A percentile compares a stretch with the other conserved stretches of the same genome.
Conservation (phyloP, 192 early-diverging fungal genomes). For the Kickxella alabastrina region DNA sequence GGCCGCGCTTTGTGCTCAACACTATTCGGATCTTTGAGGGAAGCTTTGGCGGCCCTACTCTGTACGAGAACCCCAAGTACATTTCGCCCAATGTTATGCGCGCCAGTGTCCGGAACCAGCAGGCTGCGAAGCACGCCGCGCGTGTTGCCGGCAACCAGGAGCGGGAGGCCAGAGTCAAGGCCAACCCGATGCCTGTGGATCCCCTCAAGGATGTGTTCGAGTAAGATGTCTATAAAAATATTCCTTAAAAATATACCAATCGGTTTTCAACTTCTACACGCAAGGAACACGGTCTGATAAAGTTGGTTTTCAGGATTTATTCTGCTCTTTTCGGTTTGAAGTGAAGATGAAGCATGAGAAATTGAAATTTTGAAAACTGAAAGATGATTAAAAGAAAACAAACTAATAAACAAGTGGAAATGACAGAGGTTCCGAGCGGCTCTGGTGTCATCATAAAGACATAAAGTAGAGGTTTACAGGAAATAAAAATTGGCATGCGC, state of each 20-base stretch:
- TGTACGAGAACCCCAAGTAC: constrained; percentile 89
- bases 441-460: no score
- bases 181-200: constrained; percentile 41
- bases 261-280: no score
- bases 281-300: no score
- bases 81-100: constrained; percentile 64
- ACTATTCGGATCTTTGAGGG: constrained; percentile 94
- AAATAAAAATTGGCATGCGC: not conserved
- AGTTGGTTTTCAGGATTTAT: not conserved
- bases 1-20: constrained; percentile 92
- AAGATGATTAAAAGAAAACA: not conserved
- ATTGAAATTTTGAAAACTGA: not conserved
- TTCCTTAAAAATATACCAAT: no score
- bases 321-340: not conserved
- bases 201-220: constrained; percentile 49
- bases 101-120: constrained; percentile 26
- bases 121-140: constrained; percentile 32
- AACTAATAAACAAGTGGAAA: no score
- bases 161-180: constrained; percentile 23
- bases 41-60: constrained; percentile 85
- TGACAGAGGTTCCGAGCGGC: no score
- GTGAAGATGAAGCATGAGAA: not conserved
- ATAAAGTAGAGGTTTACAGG: no score
- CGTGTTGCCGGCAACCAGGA: constrained; percentile 21
- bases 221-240: constrained; percentile 3